Evolutionary conservation across 352 stramenopile species (phyloP), one percentile per base, ranked within the genome.

Genomic region (Phytophthora tubulina): DNA sequence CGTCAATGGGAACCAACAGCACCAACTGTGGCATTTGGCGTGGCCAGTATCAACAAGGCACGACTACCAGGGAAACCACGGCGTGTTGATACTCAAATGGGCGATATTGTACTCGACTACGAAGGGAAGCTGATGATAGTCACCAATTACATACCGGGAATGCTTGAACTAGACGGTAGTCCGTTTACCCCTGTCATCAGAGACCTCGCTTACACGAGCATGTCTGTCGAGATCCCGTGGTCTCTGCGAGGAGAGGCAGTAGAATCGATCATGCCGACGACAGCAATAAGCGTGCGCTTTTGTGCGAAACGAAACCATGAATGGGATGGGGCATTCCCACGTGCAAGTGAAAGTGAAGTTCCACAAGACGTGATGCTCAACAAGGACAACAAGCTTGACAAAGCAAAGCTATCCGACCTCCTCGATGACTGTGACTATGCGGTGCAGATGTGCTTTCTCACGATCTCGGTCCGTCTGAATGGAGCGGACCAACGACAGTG

Each of bases 181-280:
- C 9, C 3, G 8, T 44, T 45, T 58, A 11, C 17, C 32, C 35
- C 51, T 33, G 51, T 33, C n/a, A 31, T 57, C 15, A 32, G 13
- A 7, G 50, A 44, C 32, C 5, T 57, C 35, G 21, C 35, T n/a
- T 46, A 13, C n/a, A 35, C 51, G 14, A 58, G 33, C 33, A 33
- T 44, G 33, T 46, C 33, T 58, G 51, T 46, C 7, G 33, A 58
- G n/a, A 33, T 58, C n/a, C 33, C 51, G 8, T 46, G 33, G 51
- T 4, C 8, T 58, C 6, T 45, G 32, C 32, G 45, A 51, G 8
- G 17, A 33, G 17, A 33, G 45, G 17, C 45, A 4, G 45, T 17
- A 33, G 45, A 51, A 51, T 14, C 21, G 17, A 17, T 51, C 31
- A 2, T 33, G 4, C 21, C n/a, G 14, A 51, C 45, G 17, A 51